Conservation (phyloP, 768 basidiomycete species). For the Glaciozyma martinii region DNA sequence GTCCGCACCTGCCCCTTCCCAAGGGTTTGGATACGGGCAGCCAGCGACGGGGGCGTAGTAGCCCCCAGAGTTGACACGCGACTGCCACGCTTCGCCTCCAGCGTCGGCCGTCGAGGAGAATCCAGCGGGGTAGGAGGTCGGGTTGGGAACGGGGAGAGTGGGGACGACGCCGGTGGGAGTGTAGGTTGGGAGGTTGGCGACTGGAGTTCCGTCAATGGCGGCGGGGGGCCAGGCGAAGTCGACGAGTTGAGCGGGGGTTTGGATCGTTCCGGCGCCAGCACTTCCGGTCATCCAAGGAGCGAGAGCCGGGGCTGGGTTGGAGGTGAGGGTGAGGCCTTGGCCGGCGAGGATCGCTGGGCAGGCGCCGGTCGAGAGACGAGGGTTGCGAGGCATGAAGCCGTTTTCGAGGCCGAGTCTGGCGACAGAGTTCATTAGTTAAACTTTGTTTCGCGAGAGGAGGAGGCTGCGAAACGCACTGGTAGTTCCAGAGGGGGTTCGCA, state of each 20-base stretch:
- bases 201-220: constrained; percentile 17
- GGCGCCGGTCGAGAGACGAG: constrained; percentile 62
- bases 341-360: constrained; percentile 51
- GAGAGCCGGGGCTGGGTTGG: constrained; percentile 43
- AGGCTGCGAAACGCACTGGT: no score
- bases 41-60: constrained; percentile 56
- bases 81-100: constrained; percentile 70
- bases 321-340: constrained; percentile 44
- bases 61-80: constrained; percentile 57
- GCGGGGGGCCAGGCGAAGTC: constrained; percentile 32
- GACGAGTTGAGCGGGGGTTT: constrained; percentile 9
- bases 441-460: no score
- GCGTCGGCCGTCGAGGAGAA: constrained; percentile 44
- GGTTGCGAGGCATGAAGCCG: constrained; percentile 89
- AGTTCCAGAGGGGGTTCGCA: constrained; percentile 36
- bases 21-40: constrained; percentile 76
- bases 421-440: constrained; percentile 52
- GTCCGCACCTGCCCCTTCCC: constrained; percentile 40
- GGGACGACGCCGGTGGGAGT: constrained; percentile 38
- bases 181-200: constrained; percentile 39
- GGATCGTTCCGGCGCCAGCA: constrained; percentile 57
- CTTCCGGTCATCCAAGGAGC: constrained; percentile 70
- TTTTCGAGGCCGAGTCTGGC: constrained; percentile 69
- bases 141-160: constrained; percentile 39
- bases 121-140: constrained; percentile 43